Conservation (phyloP, 1,139 yeast species). For the Sugiyamaella pinicola region DNA sequence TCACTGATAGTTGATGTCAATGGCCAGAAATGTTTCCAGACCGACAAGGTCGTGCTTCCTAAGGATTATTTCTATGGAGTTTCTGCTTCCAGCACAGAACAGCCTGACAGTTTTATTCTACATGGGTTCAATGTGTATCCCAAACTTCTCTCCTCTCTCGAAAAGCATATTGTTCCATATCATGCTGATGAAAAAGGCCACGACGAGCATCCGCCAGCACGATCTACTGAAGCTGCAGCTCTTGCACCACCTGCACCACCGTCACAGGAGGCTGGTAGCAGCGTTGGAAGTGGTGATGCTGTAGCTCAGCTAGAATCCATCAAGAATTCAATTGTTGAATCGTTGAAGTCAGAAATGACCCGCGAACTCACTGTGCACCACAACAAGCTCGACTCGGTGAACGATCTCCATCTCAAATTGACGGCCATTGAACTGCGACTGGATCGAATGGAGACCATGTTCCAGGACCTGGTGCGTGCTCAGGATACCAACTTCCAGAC, state of each 20-base stretch:
- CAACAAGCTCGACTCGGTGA: constrained; percentile 16
- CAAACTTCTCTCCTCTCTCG: constrained; percentile 17
- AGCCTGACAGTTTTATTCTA: constrained; percentile 41
- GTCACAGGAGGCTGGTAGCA: background rate
- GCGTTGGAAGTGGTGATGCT: constrained; percentile 9
- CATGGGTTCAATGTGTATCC: constrained; percentile 31
- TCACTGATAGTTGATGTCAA: constrained; percentile 44
- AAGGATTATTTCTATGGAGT: constrained; percentile 41
- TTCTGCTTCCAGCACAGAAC: constrained; percentile 40
- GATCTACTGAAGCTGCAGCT: background rate
- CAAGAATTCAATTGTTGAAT: constrained; percentile 15
- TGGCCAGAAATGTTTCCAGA: constrained; percentile 44
- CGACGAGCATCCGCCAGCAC: constrained; percentile 1
- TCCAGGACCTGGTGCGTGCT: constrained; percentile 18
- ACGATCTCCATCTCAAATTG: constrained; percentile 8
- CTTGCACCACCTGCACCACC: constrained; percentile 1
- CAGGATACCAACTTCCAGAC: constrained; percentile 17
- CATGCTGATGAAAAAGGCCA: constrained; percentile 15
- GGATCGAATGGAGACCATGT: constrained; percentile 23
- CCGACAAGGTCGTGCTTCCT: constrained; percentile 41
- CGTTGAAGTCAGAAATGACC: constrained; percentile 9
- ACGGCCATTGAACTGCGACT: constrained; percentile 23
- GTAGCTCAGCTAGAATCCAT: constrained; percentile 25
- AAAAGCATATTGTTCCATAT: constrained; percentile 14
- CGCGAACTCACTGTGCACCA: constrained; percentile 16